These are phyloP conservation scores for Termitomyces sp. DNA, from an alignment of 768 basidiomycete species.

Conservation along the genomic window DNA sequence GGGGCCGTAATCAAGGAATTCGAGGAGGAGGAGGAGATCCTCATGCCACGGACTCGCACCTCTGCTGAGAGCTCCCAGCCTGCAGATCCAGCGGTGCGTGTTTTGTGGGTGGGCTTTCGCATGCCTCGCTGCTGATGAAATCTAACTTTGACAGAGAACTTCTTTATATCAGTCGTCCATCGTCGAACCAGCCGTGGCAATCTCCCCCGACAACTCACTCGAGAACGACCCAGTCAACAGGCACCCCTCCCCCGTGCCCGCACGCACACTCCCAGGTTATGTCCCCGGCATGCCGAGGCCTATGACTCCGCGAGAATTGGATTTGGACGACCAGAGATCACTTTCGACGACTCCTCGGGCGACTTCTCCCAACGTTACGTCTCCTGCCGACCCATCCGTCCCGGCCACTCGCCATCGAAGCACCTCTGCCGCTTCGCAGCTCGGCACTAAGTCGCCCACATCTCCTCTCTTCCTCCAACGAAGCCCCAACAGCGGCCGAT, in stretches of 20 bases:
- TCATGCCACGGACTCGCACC: conserved; percentile 49
- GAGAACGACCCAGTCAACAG: conserved; percentile 37
- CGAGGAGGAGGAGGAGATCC: conserved; percentile 75
- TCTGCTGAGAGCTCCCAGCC: conserved; percentile 24
- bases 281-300: conserved; percentile 88
- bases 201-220: conserved; percentile 58
- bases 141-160: conserved; percentile 22
- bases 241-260: conserved; percentile 58
- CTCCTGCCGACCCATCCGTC: conserved; percentile 23
- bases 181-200: conserved; percentile 64
- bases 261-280: conserved; percentile 71
- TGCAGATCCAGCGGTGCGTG: conserved; percentile 24
- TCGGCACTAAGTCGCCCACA: conserved; percentile 45
- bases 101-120: conserved; percentile 8
- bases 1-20: conserved; percentile 75
- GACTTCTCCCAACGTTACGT: conserved; percentile 51
- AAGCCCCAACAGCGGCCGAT: conserved; percentile 53
- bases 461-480: conserved; percentile 51
- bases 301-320: conserved; percentile 83
- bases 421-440: conserved; percentile 50
- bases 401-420: conserved; percentile 39
- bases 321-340: conserved; percentile 64
- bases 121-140: conserved; percentile 5
- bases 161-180: conserved; percentile 33
- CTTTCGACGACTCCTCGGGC: conserved; percentile 80